These are phyloP conservation scores for Cercophora newfieldiana DNA, from an alignment of 495 filamentous ascomycete species.

Conservation along the genomic window DNA sequence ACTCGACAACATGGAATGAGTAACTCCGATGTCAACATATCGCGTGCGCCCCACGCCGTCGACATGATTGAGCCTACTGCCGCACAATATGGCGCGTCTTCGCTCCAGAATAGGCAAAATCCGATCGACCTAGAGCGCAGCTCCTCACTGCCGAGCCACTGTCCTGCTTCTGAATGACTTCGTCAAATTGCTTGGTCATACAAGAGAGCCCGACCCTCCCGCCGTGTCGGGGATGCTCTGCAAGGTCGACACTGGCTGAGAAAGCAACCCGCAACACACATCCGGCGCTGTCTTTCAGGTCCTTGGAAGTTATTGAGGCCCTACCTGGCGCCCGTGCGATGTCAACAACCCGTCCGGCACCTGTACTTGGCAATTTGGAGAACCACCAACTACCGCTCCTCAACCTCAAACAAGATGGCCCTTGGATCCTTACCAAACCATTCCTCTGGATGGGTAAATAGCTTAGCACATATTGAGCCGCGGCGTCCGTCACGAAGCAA, in stretches of 20 bases:
- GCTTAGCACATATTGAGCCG: constrained; percentile 9
- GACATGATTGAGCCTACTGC: constrained; percentile 30
- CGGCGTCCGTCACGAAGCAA: constrained; percentile 8
- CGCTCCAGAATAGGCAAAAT: constrained; percentile 31
- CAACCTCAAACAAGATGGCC: constrained; percentile 17
- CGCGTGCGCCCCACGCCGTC: constrained; percentile 17
- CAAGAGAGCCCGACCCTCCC: background rate
- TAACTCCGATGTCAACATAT: constrained; percentile 22
- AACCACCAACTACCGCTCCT: constrained; percentile 22
- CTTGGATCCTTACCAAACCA: constrained; percentile 5
- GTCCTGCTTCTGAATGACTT: constrained; percentile 10
- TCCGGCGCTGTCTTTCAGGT: background rate
- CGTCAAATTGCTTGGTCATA: constrained; percentile 14
- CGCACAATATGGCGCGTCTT: constrained; percentile 25
- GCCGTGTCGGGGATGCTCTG: background rate
- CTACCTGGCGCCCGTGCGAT: background rate
- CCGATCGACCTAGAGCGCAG: constrained; percentile 18
- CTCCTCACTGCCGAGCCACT: constrained; percentile 18
- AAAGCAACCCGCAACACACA: background rate
- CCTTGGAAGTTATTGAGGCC: background rate
- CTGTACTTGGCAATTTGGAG: background rate
- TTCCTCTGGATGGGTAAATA: constrained; percentile 20
- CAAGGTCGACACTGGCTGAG: background rate
- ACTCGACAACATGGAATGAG: constrained; percentile 13
- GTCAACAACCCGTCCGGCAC: background rate